These are phyloP conservation scores for Monosporozyma siamensis DNA, from an alignment of 805 yeast genomes.

Conservation along the genomic window DNA sequence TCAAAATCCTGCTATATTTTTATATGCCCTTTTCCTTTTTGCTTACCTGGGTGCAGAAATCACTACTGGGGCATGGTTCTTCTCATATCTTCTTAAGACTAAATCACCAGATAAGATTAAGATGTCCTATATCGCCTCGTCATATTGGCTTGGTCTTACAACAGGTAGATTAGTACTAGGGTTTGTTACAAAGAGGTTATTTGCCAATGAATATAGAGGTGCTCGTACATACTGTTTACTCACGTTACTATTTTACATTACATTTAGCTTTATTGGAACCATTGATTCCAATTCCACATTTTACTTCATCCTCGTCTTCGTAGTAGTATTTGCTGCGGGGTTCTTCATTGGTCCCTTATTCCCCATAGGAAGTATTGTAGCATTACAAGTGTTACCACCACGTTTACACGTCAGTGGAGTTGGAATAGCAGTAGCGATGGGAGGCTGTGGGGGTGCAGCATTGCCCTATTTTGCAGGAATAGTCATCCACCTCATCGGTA, in stretches of 20 bases:
- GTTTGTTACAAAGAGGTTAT: conserved; percentile 41
- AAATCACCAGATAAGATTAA: conserved; percentile 38
- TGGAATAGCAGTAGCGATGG: conserved; percentile 68
- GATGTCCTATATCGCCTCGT: conserved; percentile 57
- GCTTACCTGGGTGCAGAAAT: conserved; percentile 65
- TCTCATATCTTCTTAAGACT: conserved; percentile 49
- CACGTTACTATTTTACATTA: conserved; percentile 30
- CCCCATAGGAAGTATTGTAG: conserved; percentile 61
- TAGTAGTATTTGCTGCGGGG: conserved; percentile 40
- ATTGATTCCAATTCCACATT: conserved; percentile 8
- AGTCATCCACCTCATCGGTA: conserved; percentile 20
- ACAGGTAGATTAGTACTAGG: conserved; percentile 52
- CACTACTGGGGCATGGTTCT: conserved; percentile 61
- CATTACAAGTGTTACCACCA: conserved; percentile 53
- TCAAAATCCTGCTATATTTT: conserved; percentile 31
- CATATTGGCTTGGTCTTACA: conserved; percentile 66
- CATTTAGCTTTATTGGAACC: conserved; percentile 21
- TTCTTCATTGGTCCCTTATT: conserved; percentile 59
- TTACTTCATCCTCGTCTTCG: conserved; percentile 17
- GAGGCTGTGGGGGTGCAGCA: conserved; percentile 77
- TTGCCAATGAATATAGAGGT: conserved; percentile 37
- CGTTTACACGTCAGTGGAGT: conserved; percentile 55
- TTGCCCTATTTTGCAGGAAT: conserved; percentile 58
- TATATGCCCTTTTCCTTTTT: conserved; percentile 48
- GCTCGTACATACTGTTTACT: conserved; percentile 29